Conservation (phyloP, 768 basidiomycete species). For the Naganishia kalamii region DNA sequence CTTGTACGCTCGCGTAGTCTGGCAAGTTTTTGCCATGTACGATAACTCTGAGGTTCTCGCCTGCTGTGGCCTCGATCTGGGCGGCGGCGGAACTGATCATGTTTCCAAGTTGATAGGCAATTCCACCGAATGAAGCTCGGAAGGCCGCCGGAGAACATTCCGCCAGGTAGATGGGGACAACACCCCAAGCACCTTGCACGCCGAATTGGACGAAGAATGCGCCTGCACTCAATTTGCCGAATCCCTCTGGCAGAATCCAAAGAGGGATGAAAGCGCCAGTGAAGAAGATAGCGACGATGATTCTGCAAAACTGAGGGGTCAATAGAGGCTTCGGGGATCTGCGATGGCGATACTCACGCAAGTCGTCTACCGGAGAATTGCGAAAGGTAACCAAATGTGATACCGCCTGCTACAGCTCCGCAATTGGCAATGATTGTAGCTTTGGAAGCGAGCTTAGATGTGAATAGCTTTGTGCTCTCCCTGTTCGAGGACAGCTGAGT, state of each 20-base stretch:
- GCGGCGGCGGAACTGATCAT: conserved; percentile 58
- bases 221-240: conserved; percentile 61
- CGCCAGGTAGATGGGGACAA: conserved; percentile 74
- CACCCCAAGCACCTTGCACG: conserved; percentile 86
- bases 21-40: conserved; percentile 11
- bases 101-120: conserved; percentile 74
- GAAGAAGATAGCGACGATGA: conserved; percentile 31
- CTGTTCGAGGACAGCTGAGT: conserved; percentile 7
- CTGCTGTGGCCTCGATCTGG: conserved; percentile 71
- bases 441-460: conserved; percentile 56
- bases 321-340: background rate
- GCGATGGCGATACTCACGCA: conserved; percentile 46
- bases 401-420: conserved; percentile 52
- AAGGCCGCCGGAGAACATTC: conserved; percentile 85
- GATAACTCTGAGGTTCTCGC: conserved; percentile 53
- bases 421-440: conserved; percentile 70
- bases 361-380: conserved; percentile 78
- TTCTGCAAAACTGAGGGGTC: background rate
- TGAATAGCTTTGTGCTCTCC: conserved; percentile 56
- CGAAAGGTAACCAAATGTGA: conserved; percentile 63
- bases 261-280: conserved; percentile 49
- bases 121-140: conserved; percentile 78
- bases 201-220: conserved; percentile 66
- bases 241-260: conserved; percentile 72
- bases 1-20: conserved; percentile 25